Conservation (phyloP, 2,329 filamentous ascomycete species). For the Arthrinium puccinioides region DNA sequence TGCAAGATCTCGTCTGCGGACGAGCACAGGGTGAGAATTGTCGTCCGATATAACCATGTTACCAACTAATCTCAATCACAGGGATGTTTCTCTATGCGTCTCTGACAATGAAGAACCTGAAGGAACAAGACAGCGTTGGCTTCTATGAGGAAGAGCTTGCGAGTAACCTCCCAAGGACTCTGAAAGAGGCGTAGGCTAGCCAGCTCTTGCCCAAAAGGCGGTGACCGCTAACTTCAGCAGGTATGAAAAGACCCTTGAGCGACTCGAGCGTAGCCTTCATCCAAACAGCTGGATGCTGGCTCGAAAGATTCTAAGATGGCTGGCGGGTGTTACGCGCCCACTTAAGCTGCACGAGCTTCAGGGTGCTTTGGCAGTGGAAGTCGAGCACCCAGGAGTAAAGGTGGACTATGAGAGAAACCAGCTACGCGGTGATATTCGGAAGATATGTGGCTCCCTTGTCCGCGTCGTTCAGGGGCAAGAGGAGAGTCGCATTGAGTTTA, state of each 20-base stretch:
- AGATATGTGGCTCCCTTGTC: slow-evolving; percentile 29
- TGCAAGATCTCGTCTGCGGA: not conserved
- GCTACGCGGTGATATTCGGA: slow-evolving; percentile 19
- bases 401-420: slow-evolving; percentile 12
- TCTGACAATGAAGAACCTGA: slow-evolving; percentile 22
- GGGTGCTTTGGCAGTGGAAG: slow-evolving; percentile 22
- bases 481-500: slow-evolving; percentile 24
- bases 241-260: slow-evolving; percentile 19
- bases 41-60: not conserved
- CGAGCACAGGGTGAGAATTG: slow-evolving; percentile 1
- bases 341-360: slow-evolving; percentile 34
- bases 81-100: slow-evolving; percentile 25
- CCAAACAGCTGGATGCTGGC: slow-evolving; percentile 15
- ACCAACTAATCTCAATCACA: slow-evolving; percentile 6
- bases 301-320: slow-evolving; percentile 28
- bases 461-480: slow-evolving; percentile 16
- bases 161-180: slow-evolving; percentile 7
- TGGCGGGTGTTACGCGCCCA: slow-evolving; percentile 29
- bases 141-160: slow-evolving; percentile 14
- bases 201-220: not conserved
- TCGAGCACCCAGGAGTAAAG: slow-evolving; percentile 4
- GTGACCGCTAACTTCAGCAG: slow-evolving; percentile 8
- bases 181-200: slow-evolving; percentile 8
- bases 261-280: slow-evolving; percentile 9
- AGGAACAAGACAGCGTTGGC: slow-evolving; percentile 10